phyloP scores from a whole-genome alignment of 2,329 filamentous ascomycete genomes.

The Aureobasidium sp. region DNA sequence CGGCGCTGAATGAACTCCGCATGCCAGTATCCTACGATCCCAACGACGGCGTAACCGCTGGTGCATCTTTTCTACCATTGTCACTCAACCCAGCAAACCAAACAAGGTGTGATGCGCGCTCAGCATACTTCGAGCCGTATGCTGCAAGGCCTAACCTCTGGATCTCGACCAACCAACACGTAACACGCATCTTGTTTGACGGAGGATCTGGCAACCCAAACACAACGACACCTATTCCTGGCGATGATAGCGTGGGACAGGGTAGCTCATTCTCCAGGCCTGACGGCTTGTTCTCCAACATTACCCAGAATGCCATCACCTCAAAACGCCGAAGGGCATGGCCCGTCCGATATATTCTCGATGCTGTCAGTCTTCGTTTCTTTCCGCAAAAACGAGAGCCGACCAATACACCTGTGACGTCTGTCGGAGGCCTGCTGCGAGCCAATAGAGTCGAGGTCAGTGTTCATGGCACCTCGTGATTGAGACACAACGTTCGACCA shows the following conservation, averaged over 20 bases:
- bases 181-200: constrained; percentile 28
- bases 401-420: background rate
- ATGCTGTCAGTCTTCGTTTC: background rate
- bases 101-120: constrained; percentile 34
- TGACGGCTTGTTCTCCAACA: constrained; percentile 2
- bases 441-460: constrained; percentile 16
- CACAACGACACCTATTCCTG: constrained; percentile 13
- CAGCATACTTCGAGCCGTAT: constrained; percentile 32
- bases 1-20: constrained; percentile 31
- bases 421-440: background rate
- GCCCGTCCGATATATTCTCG: background rate
- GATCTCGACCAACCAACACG: constrained; percentile 29
- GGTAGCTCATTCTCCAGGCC: constrained; percentile 15
- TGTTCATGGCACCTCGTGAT: background rate
- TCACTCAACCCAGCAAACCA: constrained; percentile 29
- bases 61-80: constrained; percentile 32
- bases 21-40: constrained; percentile 31
- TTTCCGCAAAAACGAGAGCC: background rate
- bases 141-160: constrained; percentile 29
- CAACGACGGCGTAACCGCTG: constrained; percentile 30
- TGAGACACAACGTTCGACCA: background rate
- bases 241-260: constrained; percentile 16
- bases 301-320: background rate
- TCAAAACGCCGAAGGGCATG: background rate
- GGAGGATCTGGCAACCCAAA: constrained; percentile 17